Conservation (phyloP, 1,284 basidiomycete genomes). For the Fomitopsis betulina region DNA sequence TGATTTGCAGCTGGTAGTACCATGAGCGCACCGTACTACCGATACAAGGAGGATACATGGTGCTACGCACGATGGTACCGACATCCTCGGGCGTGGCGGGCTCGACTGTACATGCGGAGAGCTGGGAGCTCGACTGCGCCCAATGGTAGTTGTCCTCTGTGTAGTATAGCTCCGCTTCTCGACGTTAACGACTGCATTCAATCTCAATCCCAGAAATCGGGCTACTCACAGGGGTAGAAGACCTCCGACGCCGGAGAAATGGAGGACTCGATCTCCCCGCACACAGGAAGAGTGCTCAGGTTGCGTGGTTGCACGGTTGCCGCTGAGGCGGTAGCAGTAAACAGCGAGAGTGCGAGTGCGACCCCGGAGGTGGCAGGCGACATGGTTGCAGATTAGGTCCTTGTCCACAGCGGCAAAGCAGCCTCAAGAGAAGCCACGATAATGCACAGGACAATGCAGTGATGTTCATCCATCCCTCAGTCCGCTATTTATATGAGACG, state of each 20-base stretch:
- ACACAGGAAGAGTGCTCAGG: not conserved
- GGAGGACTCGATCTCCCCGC: not conserved
- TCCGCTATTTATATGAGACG: not conserved
- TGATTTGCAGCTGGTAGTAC: conserved; percentile 38
- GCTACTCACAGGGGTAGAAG: not conserved
- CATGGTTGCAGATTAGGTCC: not conserved
- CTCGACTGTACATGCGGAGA: conserved; percentile 20
- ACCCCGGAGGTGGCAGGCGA: no score
- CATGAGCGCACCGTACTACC: not conserved
- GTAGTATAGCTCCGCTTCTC: conserved; percentile 28
- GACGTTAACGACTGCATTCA: conserved; percentile 21
- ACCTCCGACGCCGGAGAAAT: not conserved
- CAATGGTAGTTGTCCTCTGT: conserved; percentile 25
- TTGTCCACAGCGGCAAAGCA: not conserved
- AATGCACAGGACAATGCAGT: not conserved
- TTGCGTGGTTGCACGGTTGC: not conserved
- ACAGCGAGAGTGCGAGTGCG: not conserved
- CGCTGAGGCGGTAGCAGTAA: not conserved
- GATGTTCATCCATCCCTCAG: not conserved
- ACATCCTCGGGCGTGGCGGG: conserved; percentile 25
- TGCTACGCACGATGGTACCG: conserved; percentile 20
- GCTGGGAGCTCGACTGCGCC: conserved; percentile 22
- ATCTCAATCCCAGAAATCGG: not conserved
- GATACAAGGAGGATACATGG: conserved; percentile 14
- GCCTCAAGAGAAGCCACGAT: not conserved